Base-by-base conservation (phyloP, 2,329 filamentous ascomycete species). In the Penicillium sp. region DNA sequence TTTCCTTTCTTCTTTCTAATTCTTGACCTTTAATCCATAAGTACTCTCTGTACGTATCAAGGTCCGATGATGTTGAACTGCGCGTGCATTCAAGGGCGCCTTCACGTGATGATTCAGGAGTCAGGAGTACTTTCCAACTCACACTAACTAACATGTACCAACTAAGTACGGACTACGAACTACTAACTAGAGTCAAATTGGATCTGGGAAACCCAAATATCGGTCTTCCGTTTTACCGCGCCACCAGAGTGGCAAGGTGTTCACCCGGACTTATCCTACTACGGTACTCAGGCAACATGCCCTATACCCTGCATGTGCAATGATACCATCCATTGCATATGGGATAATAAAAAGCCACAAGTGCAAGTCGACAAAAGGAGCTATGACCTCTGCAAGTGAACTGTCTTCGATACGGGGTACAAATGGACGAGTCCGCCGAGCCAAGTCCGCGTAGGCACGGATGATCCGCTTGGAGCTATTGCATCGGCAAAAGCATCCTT, bases 381-480 rank as follows among this genome's bases (percentile, higher is more conserved):
- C 33, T 53, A 30, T 47, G 50, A 41, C 38, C 30, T 30, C 28
- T 50, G 14, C 40, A 50, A 53, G 49, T 53, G 56, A 59, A 45
- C 19, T 54, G 54, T 55, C 38, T 19, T 30, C 14, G 43, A 37
- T 30, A 37, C 44, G 31, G 14, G 12, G 30, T 11, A 35, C 31
- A 33, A 56, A 52, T 60, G 36, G 60, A 62, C 45, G 46, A 61
- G 61, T 63, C 60, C 55, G 37, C 52, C 50, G 47, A 43, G 54
- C 55, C 54, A 52, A 61, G 58, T 33, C 56, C 45, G 30, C 28
- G 47, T 26, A 49, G 28, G 55, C 41, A 50, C 44, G 38, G 40
- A 59, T 61, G 58, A 61, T 62, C 58, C 51, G 47, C 56, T 53
- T 52, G 38, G 49, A 61, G 56, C 53, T 53, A 59, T 50, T 49